Evolutionary conservation across 2,329 filamentous ascomycete species (phyloP), one percentile per base, ranked within the genome.

Genomic region (Aureobasidium sp.): DNA sequence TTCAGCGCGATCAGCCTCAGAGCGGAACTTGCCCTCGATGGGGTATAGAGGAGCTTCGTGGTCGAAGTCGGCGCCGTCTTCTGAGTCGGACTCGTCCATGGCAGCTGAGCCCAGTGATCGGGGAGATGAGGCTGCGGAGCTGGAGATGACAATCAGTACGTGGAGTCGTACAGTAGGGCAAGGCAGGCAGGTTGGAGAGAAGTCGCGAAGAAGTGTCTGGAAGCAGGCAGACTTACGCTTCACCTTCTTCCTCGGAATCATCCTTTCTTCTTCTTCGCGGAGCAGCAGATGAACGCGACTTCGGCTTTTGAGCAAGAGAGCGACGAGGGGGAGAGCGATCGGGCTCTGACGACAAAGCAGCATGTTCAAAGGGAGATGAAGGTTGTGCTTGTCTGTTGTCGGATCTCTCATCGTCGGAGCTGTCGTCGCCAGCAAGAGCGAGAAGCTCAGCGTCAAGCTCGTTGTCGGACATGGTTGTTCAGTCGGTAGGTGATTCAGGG

Each of bases 361-460:
- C 54, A 42, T 58, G 41, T 36, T 41, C 50, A 37, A 45, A 58
- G 32, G 61, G 61, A 3, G 61, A 62, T 14, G 53, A 59, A 37
- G 45, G 47, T 32, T 58, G 54, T 73, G 71, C 67, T 48, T 61
- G 63, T 45, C 55, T 59, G 54, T 84, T 66, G 37, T 71, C 68
- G 5, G 57, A 16, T 50, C 44, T 49, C 61, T 75, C 72, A 66
- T 82, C 81, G 65, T 81, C 79, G 55, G 78, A 80, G 63, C 78
- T 77, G 62, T 75, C 73, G 68, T 80, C 88, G 69, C 91, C 94
- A 60, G 92, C 94, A 66, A 97, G 86, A 71, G 90, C 92, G 66
- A 97, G 87, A 67, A 97, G 86, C 78, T 97, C 93, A 69, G 93
- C 91, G 73, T 97, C 93, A 67, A 97, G 83, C 62, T 78, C 77